Percentiles rank a stretch among this genome's conserved stretches.
phyloP scores from a whole-genome alignment of 306 rosid genomes.

The Quercus dentata region DNA sequence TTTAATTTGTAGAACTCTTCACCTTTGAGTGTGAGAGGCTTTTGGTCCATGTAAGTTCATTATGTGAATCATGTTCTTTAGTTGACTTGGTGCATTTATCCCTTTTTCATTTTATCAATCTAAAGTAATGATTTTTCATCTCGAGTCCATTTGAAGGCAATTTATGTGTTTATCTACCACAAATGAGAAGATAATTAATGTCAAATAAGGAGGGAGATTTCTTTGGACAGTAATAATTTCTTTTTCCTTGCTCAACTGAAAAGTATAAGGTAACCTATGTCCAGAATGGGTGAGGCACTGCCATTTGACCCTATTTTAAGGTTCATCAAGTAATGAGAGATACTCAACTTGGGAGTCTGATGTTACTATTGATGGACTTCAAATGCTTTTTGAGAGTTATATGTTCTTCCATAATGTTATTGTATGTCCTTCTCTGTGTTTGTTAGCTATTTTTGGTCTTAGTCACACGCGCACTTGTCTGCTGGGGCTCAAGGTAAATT shows the following conservation, averaged over 20 bases:
- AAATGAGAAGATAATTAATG: not conserved
- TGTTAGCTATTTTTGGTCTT: not conserved
- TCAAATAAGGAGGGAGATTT: not conserved
- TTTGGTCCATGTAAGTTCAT: conserved; percentile 33
- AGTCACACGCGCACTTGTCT: not conserved
- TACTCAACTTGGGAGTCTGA: not conserved
- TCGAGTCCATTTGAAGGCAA: conserved; percentile 16
- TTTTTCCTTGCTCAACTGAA: not conserved
- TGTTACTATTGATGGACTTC: not conserved
- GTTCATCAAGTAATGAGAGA: not conserved
- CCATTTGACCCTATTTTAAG: not conserved
- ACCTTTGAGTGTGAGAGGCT: conserved; percentile 32
- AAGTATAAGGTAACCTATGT: not conserved
- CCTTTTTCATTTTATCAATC: conserved; percentile 3
- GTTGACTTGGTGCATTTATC: conserved; percentile 20
- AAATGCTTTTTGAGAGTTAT: not conserved
- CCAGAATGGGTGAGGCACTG: conserved; percentile 6
- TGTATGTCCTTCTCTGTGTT: not conserved
- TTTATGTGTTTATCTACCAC: conserved; percentile 6
- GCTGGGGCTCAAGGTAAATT: not conserved
- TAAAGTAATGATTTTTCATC: conserved; percentile 16
- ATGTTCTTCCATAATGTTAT: not conserved
- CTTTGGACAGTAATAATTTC: not conserved
- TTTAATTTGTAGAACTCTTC: conserved; percentile 23
- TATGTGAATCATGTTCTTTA: conserved; percentile 26